phyloP scores from a whole-genome alignment of 257 asterid species.

The Mentha longifolia region DNA sequence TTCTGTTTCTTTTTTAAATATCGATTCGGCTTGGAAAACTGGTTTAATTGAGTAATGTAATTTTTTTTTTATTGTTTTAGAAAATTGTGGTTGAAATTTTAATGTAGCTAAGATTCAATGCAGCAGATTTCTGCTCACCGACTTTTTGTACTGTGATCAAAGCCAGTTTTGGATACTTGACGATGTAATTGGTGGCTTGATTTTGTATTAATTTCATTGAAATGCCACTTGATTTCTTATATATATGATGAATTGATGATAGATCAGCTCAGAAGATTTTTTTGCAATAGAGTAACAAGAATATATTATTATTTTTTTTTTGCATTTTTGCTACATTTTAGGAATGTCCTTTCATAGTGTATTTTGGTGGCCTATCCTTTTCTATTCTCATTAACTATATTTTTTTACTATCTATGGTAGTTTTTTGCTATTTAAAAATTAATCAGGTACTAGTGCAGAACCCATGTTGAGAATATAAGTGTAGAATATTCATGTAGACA shows the following conservation, averaged over 20 bases:
- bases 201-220: conserved; percentile 12
- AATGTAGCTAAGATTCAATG: conserved; percentile 27
- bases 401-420: conserved; percentile 39
- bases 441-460: conserved; percentile 31
- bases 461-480: conserved; percentile 35
- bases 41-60: neutral
- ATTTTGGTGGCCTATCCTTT: conserved; percentile 58
- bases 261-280: conserved; percentile 13
- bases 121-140: neutral
- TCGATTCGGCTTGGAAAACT: neutral
- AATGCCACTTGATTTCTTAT: neutral
- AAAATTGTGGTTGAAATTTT: neutral
- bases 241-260: neutral
- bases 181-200: conserved; percentile 11
- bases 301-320: conserved; percentile 4
- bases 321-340: conserved; percentile 39
- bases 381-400: conserved; percentile 41
- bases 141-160: conserved; percentile 23
- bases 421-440: conserved; percentile 34
- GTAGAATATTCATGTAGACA: conserved; percentile 14
- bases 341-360: conserved; percentile 50
- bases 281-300: conserved; percentile 19
- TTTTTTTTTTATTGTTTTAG: neutral
- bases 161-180: conserved; percentile 6
- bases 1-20: neutral